Base-by-base conservation (phyloP, 441 rosid species). In the Bocquillonia castaneifolia region DNA sequence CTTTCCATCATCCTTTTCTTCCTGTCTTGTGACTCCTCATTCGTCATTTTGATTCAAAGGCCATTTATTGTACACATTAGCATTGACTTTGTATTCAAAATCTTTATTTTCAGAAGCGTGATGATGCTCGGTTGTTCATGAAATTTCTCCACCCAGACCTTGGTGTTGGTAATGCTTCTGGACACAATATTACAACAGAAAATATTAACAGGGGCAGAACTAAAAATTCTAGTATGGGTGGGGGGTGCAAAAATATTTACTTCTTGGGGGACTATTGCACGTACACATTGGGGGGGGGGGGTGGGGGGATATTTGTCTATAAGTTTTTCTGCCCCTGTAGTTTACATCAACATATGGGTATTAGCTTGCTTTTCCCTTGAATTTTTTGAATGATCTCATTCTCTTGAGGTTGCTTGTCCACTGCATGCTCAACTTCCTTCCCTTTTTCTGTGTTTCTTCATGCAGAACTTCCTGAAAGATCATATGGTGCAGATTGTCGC, bases 381-480 rank as follows among this genome's bases (percentile, higher is more conserved):
- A 56, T 18, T 22, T 56, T 57, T 17, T n/a, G 7, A 22, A 66
- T 20, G 18, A 56, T 50, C 39, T 48, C 40, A 48, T 51, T 74
- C 39, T 29, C 22, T 10, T 45, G 52, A 20, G 20, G 7, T n/a
- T 12, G 34, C 34, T 59, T 65, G 17, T 68, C 71, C 42, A 14
- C 14, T 66, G 47, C 44, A 13, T 57, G 20, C 44, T 60, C 23
- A 42, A 58, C 58, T 18, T 44, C 52, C 22, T 57, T 40, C 3
- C 54, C 58, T 15, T 40, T 47, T 10, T 66, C 54, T 63, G 10
- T 12, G 1, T 73, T 58, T 76, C 60, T 66, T 74, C 36, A 65
- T 89, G 82, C 89, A 95, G 99, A 92, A 72, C 96, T 92, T 75
- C 99, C 98, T 23, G 99, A 95, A 80, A 91, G 89, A 80, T 92